Conservation (phyloP, 2,329 filamentous ascomycete genomes). For the Trichophyton verrucosum region DNA sequence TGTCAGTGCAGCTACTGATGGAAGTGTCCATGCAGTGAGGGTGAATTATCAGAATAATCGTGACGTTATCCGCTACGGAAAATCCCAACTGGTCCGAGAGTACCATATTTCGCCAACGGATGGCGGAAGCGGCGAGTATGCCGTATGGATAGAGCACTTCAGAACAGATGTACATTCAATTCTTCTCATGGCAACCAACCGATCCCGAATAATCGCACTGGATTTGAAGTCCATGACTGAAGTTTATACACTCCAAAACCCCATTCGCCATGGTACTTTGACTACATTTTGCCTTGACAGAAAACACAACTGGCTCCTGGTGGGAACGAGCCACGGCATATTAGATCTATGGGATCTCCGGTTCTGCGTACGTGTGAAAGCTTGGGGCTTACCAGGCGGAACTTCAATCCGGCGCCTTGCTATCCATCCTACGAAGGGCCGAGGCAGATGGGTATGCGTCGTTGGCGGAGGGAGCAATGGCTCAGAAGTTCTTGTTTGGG, state of each 20-base stretch:
- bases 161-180: conserved; percentile 70
- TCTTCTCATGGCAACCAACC: conserved; percentile 74
- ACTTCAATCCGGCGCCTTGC: conserved; percentile 67
- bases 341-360: conserved; percentile 91
- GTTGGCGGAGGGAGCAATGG: conserved; percentile 76
- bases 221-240: conserved; percentile 78
- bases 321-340: conserved; percentile 87
- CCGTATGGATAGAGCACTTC: conserved; percentile 86
- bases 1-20: conserved; percentile 78
- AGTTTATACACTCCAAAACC: conserved; percentile 70
- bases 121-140: conserved; percentile 50
- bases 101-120: conserved; percentile 50
- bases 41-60: conserved; percentile 53
- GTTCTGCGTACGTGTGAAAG: conserved; percentile 78
- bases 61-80: conserved; percentile 60
- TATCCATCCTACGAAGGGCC: conserved; percentile 64
- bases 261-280: conserved; percentile 79
- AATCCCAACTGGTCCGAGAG: conserved; percentile 61
- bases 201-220: conserved; percentile 67
- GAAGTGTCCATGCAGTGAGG: conserved; percentile 78
- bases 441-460: conserved; percentile 75
- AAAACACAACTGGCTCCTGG: conserved; percentile 75
- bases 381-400: conserved; percentile 75
- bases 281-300: conserved; percentile 84
- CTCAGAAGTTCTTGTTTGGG: conserved; percentile 82